A percentile compares a stretch with the other conserved stretches of the same genome.
phyloP scores from a whole-genome alignment of 2,329 filamentous ascomycete species.

The Coniochaeta sp. region DNA sequence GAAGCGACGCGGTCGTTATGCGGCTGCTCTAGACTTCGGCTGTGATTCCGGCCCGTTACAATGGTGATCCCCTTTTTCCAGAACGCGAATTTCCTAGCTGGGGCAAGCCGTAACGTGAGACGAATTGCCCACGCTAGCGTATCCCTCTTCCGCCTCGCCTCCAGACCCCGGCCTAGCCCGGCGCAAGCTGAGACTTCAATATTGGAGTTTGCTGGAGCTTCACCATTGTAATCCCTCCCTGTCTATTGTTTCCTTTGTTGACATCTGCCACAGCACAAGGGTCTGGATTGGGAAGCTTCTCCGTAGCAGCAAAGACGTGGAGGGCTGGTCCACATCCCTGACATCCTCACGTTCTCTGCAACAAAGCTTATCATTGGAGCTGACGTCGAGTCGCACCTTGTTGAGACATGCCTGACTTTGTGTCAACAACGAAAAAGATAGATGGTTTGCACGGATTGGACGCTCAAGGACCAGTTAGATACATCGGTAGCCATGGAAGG shows the following conservation, averaged over 20 bases:
- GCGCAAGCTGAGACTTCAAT: slow-evolving; percentile 15
- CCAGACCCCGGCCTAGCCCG: slow-evolving; percentile 15
- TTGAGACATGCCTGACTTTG: background rate
- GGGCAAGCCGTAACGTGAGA: slow-evolving; percentile 4
- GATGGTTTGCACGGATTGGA: background rate
- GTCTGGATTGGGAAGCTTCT: background rate
- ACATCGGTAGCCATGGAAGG: background rate
- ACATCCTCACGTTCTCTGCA: too few species aligned
- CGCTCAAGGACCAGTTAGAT: background rate
- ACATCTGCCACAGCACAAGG: background rate
- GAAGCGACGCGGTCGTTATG: slow-evolving; percentile 7
- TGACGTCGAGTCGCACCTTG: background rate
- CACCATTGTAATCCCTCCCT: background rate
- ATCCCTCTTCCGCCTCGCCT: slow-evolving; percentile 13
- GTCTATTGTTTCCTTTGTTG: background rate
- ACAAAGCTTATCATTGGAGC: background rate
- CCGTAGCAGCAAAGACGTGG: background rate
- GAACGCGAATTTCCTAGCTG: background rate
- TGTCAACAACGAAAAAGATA: background rate
- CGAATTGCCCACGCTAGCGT: slow-evolving; percentile 9
- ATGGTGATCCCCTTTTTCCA: background rate
- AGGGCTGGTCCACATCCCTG: background rate
- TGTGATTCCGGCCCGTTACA: background rate
- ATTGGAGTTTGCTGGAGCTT: background rate
- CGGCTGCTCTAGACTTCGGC: slow-evolving; percentile 4